These are phyloP conservation scores for Xanthoparmelia taractica DNA, from an alignment of 495 filamentous ascomycete genomes.

Conservation along the genomic window DNA sequence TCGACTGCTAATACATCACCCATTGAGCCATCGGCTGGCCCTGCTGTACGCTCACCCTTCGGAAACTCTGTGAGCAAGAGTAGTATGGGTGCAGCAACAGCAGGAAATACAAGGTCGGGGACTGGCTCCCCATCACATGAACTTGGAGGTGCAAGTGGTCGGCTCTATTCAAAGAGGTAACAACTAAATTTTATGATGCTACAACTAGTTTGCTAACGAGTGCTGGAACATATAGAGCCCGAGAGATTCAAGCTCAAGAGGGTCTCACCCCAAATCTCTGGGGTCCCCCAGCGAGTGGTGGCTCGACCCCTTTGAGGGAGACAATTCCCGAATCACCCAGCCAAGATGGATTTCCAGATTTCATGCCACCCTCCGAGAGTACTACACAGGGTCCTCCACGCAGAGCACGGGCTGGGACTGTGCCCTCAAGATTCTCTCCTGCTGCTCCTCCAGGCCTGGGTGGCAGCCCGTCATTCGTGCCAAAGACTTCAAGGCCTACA, in stretches of 20 bases:
- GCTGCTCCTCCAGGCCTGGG: constrained; percentile 44
- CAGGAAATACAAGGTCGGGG: constrained; percentile 67
- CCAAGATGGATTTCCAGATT: constrained; percentile 90
- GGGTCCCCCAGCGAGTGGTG: constrained; percentile 91
- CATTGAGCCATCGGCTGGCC: constrained; percentile 65
- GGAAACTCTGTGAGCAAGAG: constrained; percentile 57
- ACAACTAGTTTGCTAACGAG: constrained; percentile 15
- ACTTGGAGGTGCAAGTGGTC: constrained; percentile 44
- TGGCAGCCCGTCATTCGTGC: constrained; percentile 55
- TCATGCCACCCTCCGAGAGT: constrained; percentile 57
- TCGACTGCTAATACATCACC: constrained; percentile 84
- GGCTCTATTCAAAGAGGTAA: constrained; percentile 89
- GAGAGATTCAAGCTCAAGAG: constrained; percentile 97
- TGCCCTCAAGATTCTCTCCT: constrained; percentile 86
- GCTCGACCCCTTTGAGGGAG: constrained; percentile 92
- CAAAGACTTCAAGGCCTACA: constrained; percentile 79
- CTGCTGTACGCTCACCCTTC: constrained; percentile 65
- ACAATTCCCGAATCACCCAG: constrained; percentile 95
- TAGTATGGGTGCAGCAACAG: constrained; percentile 56
- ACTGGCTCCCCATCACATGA: constrained; percentile 97
- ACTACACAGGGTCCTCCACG: constrained; percentile 52
- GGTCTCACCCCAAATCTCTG: constrained; percentile 79
- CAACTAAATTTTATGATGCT: constrained; percentile 29
- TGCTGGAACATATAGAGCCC: constrained; percentile 49
- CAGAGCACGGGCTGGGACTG: constrained; percentile 86